phyloP scores from a whole-genome alignment of 2,329 filamentous ascomycete genomes.

The Phaeosphaeriaceae sp. region DNA sequence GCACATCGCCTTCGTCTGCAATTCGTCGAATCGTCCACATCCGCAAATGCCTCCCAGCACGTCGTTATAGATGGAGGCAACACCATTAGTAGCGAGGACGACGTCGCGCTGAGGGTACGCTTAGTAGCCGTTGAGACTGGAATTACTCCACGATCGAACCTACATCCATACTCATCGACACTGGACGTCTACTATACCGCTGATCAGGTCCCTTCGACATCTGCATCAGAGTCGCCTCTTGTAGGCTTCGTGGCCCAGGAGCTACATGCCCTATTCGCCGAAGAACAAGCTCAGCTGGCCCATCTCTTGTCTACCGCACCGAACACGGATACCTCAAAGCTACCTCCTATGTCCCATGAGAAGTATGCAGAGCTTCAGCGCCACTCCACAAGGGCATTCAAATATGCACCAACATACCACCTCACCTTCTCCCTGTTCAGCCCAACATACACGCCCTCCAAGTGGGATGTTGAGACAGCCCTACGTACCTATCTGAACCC shows the following conservation, averaged over 20 bases:
- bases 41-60: conserved; percentile 43
- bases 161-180: conserved; percentile 73
- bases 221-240: conserved; percentile 73
- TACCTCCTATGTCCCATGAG: conserved; percentile 59
- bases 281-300: conserved; percentile 83
- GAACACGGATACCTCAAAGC: conserved; percentile 51
- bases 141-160: conserved; percentile 62
- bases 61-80: conserved; percentile 37
- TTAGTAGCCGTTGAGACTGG: conserved; percentile 68
- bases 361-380: conserved; percentile 62
- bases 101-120: conserved; percentile 72
- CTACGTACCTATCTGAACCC: conserved; percentile 82
- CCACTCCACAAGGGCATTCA: conserved; percentile 83
- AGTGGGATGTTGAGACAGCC: conserved; percentile 88
- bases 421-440: conserved; percentile 96
- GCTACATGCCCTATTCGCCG: conserved; percentile 78
- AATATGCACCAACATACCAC: conserved; percentile 93
- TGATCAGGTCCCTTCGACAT: conserved; percentile 70
- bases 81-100: conserved; percentile 47
- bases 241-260: conserved; percentile 81
- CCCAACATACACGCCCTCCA: conserved; percentile 75
- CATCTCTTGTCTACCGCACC: conserved; percentile 53
- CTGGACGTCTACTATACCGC: conserved; percentile 80
- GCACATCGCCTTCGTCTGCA: conserved; percentile 81
- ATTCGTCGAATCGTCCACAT: conserved; percentile 52